Percentiles rank a stretch among this genome's conserved stretches.
Conservation (phyloP, 305 asterid species). For the Fraxinus nigra region DNA sequence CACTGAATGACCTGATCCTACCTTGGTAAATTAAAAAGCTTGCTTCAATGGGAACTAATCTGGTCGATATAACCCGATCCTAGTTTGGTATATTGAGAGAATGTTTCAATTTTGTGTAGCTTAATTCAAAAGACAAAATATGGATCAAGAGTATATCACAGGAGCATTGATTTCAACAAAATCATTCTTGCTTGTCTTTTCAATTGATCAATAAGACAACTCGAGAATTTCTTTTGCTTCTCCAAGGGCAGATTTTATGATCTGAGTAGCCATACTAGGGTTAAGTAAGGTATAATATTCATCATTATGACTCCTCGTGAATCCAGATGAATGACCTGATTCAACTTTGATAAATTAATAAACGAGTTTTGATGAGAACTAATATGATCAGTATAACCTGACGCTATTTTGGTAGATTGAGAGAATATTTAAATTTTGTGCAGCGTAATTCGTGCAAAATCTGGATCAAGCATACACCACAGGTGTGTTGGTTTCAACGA, state of each 20-base stretch:
- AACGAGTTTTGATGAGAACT: neutral
- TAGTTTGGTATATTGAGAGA: neutral
- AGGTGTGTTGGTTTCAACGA: neutral
- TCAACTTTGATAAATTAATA: neutral
- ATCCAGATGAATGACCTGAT: neutral
- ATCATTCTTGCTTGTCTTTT: neutral
- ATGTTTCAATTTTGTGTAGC: neutral
- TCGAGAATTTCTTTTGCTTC: neutral
- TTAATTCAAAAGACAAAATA: neutral
- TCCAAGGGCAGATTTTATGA: neutral
- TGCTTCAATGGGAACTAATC: neutral
- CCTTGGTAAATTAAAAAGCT: neutral
- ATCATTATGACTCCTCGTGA: neutral
- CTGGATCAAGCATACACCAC: neutral
- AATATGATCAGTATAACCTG: neutral
- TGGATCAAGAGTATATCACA: neutral
- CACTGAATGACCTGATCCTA: neutral
- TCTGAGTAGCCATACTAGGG: neutral
- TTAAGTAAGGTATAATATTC: neutral
- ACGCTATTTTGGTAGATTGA: neutral
- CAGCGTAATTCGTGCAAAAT: neutral
- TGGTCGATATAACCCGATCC: neutral
- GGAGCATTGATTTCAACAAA: neutral
- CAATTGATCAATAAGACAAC: neutral
- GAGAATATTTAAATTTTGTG: neutral